A percentile compares a stretch with the other conserved stretches of the same genome.
These are phyloP conservation scores for Cryptococcus neoformans DNA, from an alignment of 1,284 basidiomycete genomes.

Conservation along the genomic window DNA sequence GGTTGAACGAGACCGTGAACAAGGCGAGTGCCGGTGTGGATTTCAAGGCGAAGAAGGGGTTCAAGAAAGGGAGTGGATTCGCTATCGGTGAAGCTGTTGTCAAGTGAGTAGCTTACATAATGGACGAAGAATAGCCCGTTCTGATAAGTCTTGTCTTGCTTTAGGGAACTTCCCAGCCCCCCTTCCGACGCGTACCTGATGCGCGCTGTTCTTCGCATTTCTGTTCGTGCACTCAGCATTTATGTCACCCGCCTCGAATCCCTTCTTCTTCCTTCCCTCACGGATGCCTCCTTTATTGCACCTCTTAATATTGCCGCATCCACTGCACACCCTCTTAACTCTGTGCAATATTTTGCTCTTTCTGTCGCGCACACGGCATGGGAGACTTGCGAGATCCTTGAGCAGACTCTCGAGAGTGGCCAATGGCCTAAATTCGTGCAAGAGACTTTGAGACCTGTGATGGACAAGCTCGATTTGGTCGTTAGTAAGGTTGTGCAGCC, in stretches of 20 bases:
- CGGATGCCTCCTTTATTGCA: constrained; percentile 39
- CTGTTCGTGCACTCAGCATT: constrained; percentile 46
- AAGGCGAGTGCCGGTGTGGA: constrained; percentile 47
- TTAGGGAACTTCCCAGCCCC: constrained; percentile 41
- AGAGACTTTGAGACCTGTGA: constrained; percentile 58
- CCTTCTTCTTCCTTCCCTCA: constrained; percentile 46
- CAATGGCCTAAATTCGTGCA: constrained; percentile 50
- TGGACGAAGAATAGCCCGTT: constrained; percentile 7
- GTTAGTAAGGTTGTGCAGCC: constrained; percentile 50
- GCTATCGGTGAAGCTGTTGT: constrained; percentile 42
- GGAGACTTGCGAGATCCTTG: constrained; percentile 49
- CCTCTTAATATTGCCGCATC: constrained; percentile 36
- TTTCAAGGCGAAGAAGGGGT: constrained; percentile 44
- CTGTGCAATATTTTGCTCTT: constrained; percentile 45
- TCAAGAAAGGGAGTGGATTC: constrained; percentile 47
- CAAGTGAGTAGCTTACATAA: constrained; percentile 31
- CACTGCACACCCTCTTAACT: constrained; percentile 40
- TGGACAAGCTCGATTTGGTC: constrained; percentile 56
- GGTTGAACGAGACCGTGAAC: constrained; percentile 49
- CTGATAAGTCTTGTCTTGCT: too few species aligned
- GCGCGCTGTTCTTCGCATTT: constrained; percentile 47
- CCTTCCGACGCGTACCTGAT: constrained; percentile 47
- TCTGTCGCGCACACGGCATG: constrained; percentile 49
- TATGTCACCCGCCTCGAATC: constrained; percentile 49
- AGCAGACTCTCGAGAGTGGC: constrained; percentile 45